Conservation (phyloP, 495 filamentous ascomycete species). For the Barbatosphaeria neglecta region DNA sequence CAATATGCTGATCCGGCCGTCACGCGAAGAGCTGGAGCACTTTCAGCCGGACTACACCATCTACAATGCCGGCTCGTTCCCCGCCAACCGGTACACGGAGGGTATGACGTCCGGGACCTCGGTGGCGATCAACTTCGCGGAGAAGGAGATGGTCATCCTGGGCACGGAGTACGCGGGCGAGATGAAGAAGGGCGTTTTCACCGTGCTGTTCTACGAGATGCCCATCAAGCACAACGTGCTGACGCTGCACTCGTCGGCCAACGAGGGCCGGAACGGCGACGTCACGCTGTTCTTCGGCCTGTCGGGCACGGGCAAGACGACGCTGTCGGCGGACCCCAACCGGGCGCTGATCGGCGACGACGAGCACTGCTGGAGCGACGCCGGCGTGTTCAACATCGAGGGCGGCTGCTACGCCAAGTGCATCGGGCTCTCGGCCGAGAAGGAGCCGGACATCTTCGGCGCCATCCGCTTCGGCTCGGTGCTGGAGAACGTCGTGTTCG, state of each 20-base stretch:
- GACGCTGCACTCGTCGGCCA: slow-evolving; percentile 95
- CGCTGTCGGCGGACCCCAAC: slow-evolving; percentile 92
- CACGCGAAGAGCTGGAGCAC: slow-evolving; percentile 77
- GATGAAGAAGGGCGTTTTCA: slow-evolving; percentile 99
- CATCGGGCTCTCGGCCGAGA: slow-evolving; percentile 94
- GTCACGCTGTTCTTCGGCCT: slow-evolving; percentile 99
- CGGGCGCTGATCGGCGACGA: slow-evolving; percentile 94
- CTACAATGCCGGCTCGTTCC: slow-evolving; percentile 98
- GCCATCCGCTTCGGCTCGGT: slow-evolving; percentile 96
- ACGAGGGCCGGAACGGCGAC: slow-evolving; percentile 81
- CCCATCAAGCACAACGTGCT: slow-evolving; percentile 98
- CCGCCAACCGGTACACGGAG: slow-evolving; percentile 93
- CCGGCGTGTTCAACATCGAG: slow-evolving; percentile 98
- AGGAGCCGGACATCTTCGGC: slow-evolving; percentile 96
- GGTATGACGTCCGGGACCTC: slow-evolving; percentile 90
- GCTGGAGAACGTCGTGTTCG: slow-evolving; percentile 97
- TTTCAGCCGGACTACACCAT: slow-evolving; percentile 99
- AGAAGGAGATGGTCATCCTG: slow-evolving; percentile 87
- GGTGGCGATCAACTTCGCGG: slow-evolving; percentile 69
- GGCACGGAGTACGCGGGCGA: slow-evolving; percentile 98
- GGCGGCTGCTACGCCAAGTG: slow-evolving; percentile 99
- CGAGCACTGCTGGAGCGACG: slow-evolving; percentile 98
- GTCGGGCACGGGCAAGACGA: slow-evolving; percentile 97
- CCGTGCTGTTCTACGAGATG: slow-evolving; percentile 99
- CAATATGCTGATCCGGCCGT: slow-evolving; percentile 98